Conservation (phyloP, 192 early-diverging fungal species). For the Ambispora gerdemannii region DNA sequence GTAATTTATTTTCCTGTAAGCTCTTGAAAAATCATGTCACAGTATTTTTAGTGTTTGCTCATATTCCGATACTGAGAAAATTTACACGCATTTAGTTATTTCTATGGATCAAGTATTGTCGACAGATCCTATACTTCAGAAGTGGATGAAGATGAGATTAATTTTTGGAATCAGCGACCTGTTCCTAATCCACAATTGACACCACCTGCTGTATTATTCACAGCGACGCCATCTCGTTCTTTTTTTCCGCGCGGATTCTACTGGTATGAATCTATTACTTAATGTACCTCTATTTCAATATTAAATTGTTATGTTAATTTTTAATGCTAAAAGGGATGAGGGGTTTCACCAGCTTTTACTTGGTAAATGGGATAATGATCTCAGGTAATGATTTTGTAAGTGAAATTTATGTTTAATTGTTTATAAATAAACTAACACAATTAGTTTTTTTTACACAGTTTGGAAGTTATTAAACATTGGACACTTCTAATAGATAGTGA, state of each 20-base stretch:
- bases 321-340: slow-evolving; percentile 66
- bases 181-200: slow-evolving; percentile 54
- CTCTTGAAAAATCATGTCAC: background rate
- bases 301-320: background rate
- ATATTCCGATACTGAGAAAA: too few relatives aligned
- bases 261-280: slow-evolving; percentile 50
- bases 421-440: background rate
- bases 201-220: slow-evolving; percentile 69
- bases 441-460: slow-evolving; percentile 38
- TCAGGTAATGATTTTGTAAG: slow-evolving; percentile 45
- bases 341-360: slow-evolving; percentile 87
- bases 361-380: slow-evolving; percentile 82
- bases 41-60: slow-evolving; percentile 23
- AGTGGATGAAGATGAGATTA: slow-evolving; percentile 54
- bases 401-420: background rate
- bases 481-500: slow-evolving; percentile 66
- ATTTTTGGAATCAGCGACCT: slow-evolving; percentile 44
- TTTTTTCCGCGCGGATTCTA: slow-evolving; percentile 97
- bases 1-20: slow-evolving; percentile 36
- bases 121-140: slow-evolving; percentile 63
- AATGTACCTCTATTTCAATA: background rate
- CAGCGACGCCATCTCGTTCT: slow-evolving; percentile 80
- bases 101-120: slow-evolving; percentile 73
- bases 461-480: slow-evolving; percentile 83
- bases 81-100: slow-evolving; percentile 56